Evolutionary conservation across 192 early-diverging fungal genomes (phyloP).

Genomic region (Dispira parvispora): DNA sequence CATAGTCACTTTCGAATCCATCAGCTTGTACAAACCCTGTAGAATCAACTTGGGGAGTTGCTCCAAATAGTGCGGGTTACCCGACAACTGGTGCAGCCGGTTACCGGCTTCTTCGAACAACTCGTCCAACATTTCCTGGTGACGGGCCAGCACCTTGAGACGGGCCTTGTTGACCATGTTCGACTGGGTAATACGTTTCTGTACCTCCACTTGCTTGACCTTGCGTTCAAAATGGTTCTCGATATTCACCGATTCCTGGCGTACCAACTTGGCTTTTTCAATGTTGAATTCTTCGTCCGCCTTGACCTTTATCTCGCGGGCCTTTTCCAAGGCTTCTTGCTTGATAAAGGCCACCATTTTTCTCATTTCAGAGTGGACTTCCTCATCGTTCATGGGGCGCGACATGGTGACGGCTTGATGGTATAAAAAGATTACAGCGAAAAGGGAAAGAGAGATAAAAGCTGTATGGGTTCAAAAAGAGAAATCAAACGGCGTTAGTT

Average conservation of each 20-base stretch:
- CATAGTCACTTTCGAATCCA: constrained; percentile 59
- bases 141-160: constrained; percentile 68
- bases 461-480: no score
- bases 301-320: constrained; percentile 96
- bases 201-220: constrained; percentile 91
- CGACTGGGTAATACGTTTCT: constrained; percentile 87
- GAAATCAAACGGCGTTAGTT: no score
- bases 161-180: constrained; percentile 95
- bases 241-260: constrained; percentile 91
- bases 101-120: constrained; percentile 55
- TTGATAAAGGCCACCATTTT: constrained; percentile 99
- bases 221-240: constrained; percentile 93
- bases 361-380: constrained; percentile 93
- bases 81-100: constrained; percentile 37
- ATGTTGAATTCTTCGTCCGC: constrained; percentile 99
- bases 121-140: constrained; percentile 72
- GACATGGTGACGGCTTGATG: constrained; percentile 13
- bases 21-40: constrained; percentile 76
- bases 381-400: constrained; percentile 78
- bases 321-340: constrained; percentile 97
- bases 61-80: constrained; percentile 40
- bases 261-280: constrained; percentile 94
- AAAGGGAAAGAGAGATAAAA: no score
- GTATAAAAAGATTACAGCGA: no score
- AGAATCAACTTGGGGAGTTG: constrained; percentile 57